Percentiles rank a stretch among this genome's conserved stretches.
These are phyloP conservation scores for Neonectria neomacrospora DNA, from an alignment of 2,329 filamentous ascomycete genomes.

Conservation along the genomic window DNA sequence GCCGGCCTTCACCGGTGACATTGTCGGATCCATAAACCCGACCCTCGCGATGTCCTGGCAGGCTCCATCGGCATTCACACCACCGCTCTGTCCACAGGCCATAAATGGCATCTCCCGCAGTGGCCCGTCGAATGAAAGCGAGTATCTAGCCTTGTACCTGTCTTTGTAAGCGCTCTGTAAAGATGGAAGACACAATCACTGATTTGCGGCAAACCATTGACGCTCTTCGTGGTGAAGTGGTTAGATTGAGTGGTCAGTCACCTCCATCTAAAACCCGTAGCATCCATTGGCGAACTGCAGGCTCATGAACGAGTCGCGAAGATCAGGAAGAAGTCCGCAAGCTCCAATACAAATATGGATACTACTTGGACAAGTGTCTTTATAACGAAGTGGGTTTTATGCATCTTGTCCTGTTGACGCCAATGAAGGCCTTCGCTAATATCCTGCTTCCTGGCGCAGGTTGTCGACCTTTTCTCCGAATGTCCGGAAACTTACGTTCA, in stretches of 20 bases:
- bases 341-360: constrained; percentile 24
- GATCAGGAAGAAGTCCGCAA: constrained; percentile 24
- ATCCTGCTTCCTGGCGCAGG: not conserved
- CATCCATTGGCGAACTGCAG: not conserved
- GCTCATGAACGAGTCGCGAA: not conserved
- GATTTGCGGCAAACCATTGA: constrained; percentile 9
- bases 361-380: constrained; percentile 26
- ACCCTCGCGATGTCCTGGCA: not conserved
- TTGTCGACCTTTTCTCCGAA: constrained; percentile 19
- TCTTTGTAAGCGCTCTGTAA: constrained; percentile 5
- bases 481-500: constrained; percentile 17
- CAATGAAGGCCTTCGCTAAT: not conserved
- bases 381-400: constrained; percentile 12
- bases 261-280: not conserved
- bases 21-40: not conserved
- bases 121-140: not conserved
- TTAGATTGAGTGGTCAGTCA: constrained; percentile 15
- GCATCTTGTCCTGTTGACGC: not conserved
- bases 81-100: not conserved
- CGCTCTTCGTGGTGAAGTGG: constrained; percentile 5
- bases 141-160: not conserved
- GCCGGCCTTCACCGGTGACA: not conserved
- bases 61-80: not conserved
- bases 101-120: constrained; percentile 1
- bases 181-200: constrained; percentile 9